Evolutionary conservation across 495 filamentous ascomycete species (phyloP), one percentile per base, ranked within the genome.

Genomic region (Tuber indicum): DNA sequence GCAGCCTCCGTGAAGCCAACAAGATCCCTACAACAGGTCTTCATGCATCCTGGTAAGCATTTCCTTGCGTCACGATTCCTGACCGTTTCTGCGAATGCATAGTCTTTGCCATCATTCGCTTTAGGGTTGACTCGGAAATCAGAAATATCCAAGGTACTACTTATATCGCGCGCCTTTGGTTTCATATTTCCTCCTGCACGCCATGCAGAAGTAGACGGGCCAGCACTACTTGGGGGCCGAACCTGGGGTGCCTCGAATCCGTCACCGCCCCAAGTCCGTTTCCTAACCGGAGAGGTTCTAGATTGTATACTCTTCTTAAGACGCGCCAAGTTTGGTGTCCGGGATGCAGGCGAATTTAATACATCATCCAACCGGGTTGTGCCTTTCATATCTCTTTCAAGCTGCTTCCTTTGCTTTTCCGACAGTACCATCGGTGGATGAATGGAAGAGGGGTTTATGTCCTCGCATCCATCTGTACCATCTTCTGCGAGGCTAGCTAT

Each of bases 61-160:
- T 90, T 90, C n/a, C 93, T 91, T 39, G 91, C 89, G 26, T 91
- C 88, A 79, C 87, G 91, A 47, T 87, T 89, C 72, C 96, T 91
- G 70, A 97, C 89, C 23, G 93, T 90, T 76, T 93, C 91, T 21
- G 86, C 85, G 83, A 90, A 98, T 14, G 94, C 92, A 80, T 89
- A 93, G 69, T 90, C 87, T 73, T 90, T 85, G 42, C 93, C 93
- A 73, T 92, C 86, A 82, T 94, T 97, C 71, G 85, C 85, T 19
- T 86, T 83, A 3, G 93, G 90, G 79, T 99, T 98, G 80, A 96
- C 86, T 83, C 91, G 96, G 87, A 99, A 98, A 85, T 96, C 90
- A 3, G 87, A 77, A 41, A 78, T 81, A 45, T 83, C 76, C 10
- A 83, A 45, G 42, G 73, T 79, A 17, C 42, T 77, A 17, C 42